Base-by-base conservation (phyloP, 306 rosid species). In the Fagus sylvatica region DNA sequence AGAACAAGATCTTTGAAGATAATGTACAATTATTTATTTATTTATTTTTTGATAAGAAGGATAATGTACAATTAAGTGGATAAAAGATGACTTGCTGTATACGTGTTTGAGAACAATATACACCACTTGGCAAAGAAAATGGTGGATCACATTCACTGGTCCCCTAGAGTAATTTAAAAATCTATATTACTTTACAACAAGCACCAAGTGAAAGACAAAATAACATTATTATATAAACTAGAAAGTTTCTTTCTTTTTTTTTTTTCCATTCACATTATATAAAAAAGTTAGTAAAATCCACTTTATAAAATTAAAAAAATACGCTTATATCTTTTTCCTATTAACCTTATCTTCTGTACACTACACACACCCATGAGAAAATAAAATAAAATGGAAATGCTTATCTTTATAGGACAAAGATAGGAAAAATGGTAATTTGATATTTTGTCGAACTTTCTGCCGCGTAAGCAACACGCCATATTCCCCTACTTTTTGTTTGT, bases 401-500 rank as follows among this genome's bases (percentile, higher is more conserved):
- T 7, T 59, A 42, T 4, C 17, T n/a, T 8, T 9, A 30, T 2
- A 19, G 62, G 53, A 55, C 51, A 40, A 78, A 53, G 60, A 60
- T 15, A 43, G 72, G 30, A 39, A 72, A 71, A 36, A 53, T 41
- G 7, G 39, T 17, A 5, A 1, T 33, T 1, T 39, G 9, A 46
- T 22, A 22, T 22, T 22, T 22, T 22, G 28, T 39, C 22, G 37
- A 64, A 37, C 17, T 73, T 72, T 73, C 69, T 49, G 33, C 68
- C 62, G 59, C 80, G 79, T 74, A 77, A 57, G 55, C 72, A 53
- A 69, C 82, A 77, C 75, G 83, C 72, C 49, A 13, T 43, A 7
- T 71, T 54, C 41, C 57, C 62, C 41, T 72, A 39, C 42, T 64
- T 60, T 46, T 59, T 53, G 39, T 57, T 15, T 59, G 64, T 70